Evolutionary conservation across 306 rosid species (phyloP).

Genomic region (Cyclanthera cordifolia): DNA sequence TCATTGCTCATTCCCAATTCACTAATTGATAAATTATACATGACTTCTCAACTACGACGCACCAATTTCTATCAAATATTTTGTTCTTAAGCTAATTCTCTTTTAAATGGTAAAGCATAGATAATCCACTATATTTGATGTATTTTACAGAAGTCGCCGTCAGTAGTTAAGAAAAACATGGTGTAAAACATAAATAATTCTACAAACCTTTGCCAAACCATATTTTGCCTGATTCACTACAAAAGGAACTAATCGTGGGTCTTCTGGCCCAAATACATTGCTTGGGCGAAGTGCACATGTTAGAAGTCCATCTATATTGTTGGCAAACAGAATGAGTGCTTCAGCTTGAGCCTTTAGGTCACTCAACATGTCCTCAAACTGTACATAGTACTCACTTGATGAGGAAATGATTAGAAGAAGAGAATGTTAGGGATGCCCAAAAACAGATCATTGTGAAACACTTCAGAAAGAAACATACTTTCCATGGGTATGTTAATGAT

Average conservation of each 20-base stretch:
- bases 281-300: conserved; percentile 89
- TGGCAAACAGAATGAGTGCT: conserved; percentile 53
- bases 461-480: conserved; percentile 39
- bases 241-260: conserved; percentile 45
- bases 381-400: conserved; percentile 24
- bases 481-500: conserved; percentile 46
- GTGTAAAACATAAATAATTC: conserved; percentile 9
- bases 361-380: conserved; percentile 46
- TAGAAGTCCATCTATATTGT: conserved; percentile 64
- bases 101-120: neutral
- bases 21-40: neutral
- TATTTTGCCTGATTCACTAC: conserved; percentile 47
- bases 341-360: conserved; percentile 89
- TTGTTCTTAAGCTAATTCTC: neutral
- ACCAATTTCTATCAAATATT: neutral
- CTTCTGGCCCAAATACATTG: conserved; percentile 82
- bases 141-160: neutral
- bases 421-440: conserved; percentile 13
- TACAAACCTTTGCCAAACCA: conserved; percentile 58
- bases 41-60: neutral
- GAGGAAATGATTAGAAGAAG: conserved; percentile 14
- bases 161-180: neutral
- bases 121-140: conserved; percentile 3
- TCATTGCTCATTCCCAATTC: neutral
- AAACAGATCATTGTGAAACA: conserved; percentile 11